These are phyloP conservation scores for Uncinocarpus reesii DNA, from an alignment of 2,329 filamentous ascomycete genomes.

Conservation along the genomic window DNA sequence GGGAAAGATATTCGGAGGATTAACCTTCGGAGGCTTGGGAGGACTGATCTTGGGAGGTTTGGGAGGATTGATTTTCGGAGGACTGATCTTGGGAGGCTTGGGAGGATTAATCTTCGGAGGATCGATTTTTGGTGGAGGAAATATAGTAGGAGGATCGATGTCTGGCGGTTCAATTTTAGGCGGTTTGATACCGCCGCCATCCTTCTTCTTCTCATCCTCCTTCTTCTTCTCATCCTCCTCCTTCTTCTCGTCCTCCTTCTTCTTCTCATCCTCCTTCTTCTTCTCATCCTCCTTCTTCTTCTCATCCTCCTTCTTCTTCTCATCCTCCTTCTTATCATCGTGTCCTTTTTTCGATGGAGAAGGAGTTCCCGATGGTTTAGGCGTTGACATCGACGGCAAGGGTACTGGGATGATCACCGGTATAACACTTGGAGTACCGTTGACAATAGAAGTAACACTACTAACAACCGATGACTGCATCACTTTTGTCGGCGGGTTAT, in stretches of 20 bases:
- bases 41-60: not conserved
- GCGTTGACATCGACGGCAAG: not conserved
- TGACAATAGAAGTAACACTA: not conserved
- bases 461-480: no score
- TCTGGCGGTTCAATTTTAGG: conserved; percentile 21
- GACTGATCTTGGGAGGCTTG: conserved; percentile 22
- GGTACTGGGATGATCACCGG: not conserved
- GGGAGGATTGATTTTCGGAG: not conserved
- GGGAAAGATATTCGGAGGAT: not conserved
- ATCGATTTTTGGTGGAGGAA: not conserved
- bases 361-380: not conserved
- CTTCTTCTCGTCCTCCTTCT: not conserved
- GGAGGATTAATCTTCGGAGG: conserved; percentile 17
- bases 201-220: no score
- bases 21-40: not conserved
- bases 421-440: not conserved
- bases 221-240: not conserved
- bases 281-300: not conserved
- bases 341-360: not conserved
- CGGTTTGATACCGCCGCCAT: no score
- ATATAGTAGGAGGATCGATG: not conserved
- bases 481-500: no score
- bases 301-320: not conserved
- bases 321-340: not conserved
- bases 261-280: not conserved